These are phyloP conservation scores for Phanerochaete sordida DNA, from an alignment of 768 basidiomycete genomes.

Conservation along the genomic window DNA sequence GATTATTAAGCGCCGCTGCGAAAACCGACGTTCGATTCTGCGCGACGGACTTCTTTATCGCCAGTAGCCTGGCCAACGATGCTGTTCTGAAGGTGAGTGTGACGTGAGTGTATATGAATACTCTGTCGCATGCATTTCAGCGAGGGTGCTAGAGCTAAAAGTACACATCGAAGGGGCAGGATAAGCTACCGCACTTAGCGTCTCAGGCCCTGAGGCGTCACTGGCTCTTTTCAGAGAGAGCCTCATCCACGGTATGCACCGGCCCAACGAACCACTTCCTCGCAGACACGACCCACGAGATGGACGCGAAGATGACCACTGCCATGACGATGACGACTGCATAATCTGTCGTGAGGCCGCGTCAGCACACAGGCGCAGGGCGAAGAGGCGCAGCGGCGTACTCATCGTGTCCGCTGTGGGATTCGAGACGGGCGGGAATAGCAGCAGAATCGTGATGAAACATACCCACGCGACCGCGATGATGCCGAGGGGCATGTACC, in stretches of 20 bases:
- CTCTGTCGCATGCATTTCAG: too few species aligned
- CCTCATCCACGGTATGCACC: conserved; percentile 35
- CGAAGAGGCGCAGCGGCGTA: conserved; percentile 23
- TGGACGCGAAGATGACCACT: conserved; percentile 61
- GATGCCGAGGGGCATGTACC: conserved; percentile 55
- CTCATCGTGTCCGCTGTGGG: conserved; percentile 50
- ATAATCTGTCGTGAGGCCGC: conserved; percentile 45
- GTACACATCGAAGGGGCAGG: too few species aligned
- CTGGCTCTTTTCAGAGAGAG: background rate
- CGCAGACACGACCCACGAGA: conserved; percentile 66
- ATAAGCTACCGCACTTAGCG: too few species aligned
- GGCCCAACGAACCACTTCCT: conserved; percentile 72
- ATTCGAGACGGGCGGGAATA: conserved; percentile 48
- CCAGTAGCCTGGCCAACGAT: too few species aligned
- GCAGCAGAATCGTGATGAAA: conserved; percentile 55
- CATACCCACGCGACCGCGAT: conserved; percentile 64
- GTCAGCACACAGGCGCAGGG: background rate
- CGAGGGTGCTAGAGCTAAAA: too few species aligned
- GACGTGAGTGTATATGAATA: too few species aligned
- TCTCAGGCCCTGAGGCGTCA: background rate
- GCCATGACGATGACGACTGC: conserved; percentile 61
- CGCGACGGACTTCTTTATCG: too few species aligned
- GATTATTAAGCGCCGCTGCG: too few species aligned
- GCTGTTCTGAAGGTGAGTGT: too few species aligned
- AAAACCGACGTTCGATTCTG: too few species aligned